Conservation (phyloP, 2,329 filamentous ascomycete genomes). For the Microcyclospora pomicola region DNA sequence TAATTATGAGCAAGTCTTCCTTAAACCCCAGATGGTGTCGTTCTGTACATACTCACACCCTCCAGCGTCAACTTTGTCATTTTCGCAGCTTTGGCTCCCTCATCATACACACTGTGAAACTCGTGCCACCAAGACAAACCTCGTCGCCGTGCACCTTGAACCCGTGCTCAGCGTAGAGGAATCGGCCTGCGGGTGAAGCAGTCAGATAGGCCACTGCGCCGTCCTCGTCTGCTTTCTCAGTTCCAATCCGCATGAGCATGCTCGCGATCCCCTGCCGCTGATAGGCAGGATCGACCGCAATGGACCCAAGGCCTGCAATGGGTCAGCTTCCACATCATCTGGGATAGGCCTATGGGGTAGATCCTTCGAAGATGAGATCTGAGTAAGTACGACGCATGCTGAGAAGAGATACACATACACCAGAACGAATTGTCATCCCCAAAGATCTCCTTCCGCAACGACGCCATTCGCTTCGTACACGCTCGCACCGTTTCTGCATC, state of each 20-base stretch:
- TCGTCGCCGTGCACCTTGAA: slow-evolving; percentile 2
- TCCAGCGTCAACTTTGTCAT: too few relatives aligned
- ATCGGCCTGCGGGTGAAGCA: slow-evolving; percentile 4
- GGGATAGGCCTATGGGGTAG: too few relatives aligned
- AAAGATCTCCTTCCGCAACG: slow-evolving; percentile 1
- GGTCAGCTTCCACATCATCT: too few relatives aligned
- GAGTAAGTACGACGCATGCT: too few relatives aligned
- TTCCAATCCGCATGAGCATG: slow-evolving; percentile 8
- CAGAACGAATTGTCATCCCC: slow-evolving; percentile 1
- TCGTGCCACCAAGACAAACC: too few relatives aligned
- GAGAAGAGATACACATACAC: slow-evolving; percentile 1
- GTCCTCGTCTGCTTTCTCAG: slow-evolving; percentile 8
- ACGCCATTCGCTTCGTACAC: neutral
- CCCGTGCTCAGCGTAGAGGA: slow-evolving; percentile 8
- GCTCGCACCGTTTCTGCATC: neutral
- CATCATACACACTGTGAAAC: too few relatives aligned
- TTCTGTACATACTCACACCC: too few relatives aligned
- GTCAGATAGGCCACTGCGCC: slow-evolving; percentile 9
- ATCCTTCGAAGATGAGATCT: too few relatives aligned
- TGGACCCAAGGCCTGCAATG: slow-evolving; percentile 5
- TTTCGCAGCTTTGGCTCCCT: too few relatives aligned
- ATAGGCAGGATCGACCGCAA: slow-evolving; percentile 9
- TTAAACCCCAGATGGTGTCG: too few relatives aligned
- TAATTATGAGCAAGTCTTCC: too few relatives aligned
- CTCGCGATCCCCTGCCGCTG: slow-evolving; percentile 11